Conservation (phyloP, 192 early-diverging fungal genomes). For the Backusella liffmaniae region DNA sequence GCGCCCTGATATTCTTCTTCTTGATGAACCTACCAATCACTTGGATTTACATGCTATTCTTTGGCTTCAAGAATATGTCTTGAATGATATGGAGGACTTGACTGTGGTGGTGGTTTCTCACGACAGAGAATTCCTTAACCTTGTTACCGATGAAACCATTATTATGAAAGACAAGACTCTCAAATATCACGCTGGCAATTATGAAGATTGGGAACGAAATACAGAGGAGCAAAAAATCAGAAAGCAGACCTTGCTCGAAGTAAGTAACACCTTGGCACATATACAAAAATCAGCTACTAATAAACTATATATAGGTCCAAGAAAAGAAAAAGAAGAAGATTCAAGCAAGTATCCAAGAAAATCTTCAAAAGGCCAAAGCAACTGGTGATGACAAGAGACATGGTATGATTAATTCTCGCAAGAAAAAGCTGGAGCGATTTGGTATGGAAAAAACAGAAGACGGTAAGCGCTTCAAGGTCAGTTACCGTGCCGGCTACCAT, state of each 20-base stretch:
- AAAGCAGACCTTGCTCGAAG: conserved; percentile 62
- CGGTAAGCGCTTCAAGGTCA: conserved; percentile 69
- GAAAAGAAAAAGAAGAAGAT: conserved; percentile 75
- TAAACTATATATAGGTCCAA: conserved; percentile 29
- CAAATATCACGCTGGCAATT: conserved; percentile 82
- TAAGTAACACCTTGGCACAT: not conserved
- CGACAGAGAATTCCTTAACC: conserved; percentile 85
- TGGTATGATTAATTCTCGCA: conserved; percentile 70
- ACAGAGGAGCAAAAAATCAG: conserved; percentile 68
- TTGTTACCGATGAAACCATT: conserved; percentile 74
- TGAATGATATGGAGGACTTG: conserved; percentile 50
- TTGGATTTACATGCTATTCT: conserved; percentile 88
- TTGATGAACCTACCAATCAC: conserved; percentile 91
- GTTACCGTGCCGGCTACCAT: conserved; percentile 58
- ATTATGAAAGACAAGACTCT: conserved; percentile 70
- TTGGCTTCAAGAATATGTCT: conserved; percentile 85
- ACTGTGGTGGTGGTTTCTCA: conserved; percentile 86
- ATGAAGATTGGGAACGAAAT: conserved; percentile 78
- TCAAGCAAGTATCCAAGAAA: conserved; percentile 78
- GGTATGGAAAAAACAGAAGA: conserved; percentile 66
- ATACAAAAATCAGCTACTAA: not conserved
- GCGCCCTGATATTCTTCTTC: conserved; percentile 77
- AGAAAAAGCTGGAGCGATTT: conserved; percentile 71
- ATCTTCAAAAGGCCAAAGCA: conserved; percentile 65
- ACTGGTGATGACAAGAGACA: conserved; percentile 84